Base-by-base conservation (phyloP, 441 rosid genomes). In the Populus hybrid region DNA sequence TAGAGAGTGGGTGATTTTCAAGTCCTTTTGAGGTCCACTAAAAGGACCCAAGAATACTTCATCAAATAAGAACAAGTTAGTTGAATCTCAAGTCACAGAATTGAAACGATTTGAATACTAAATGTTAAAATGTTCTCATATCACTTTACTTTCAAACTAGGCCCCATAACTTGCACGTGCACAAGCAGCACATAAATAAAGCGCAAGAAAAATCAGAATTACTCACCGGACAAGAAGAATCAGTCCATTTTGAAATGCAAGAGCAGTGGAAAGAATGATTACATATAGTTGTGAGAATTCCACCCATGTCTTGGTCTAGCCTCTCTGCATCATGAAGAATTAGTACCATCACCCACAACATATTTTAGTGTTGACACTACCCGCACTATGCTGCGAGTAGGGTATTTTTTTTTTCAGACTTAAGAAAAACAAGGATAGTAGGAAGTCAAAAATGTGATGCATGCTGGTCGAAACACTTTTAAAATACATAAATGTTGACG, bases 211-310 rank as follows among this genome's bases (percentile, higher is more conserved):
- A 77, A 61, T 34, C 16, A 66, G 70, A 85, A 75, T 73, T 72
- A 78, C 98, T 86, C 86, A 96, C 97, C 0, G 97, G 99, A 84
- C 99, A 96, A 83, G 97, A 96, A 75, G 99, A 96, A 88, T 96
- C 99, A 38, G 97, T 89, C 97, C 99, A 96, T 79, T 88, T 96
- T 76, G 97, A 94, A 77, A 96, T 94, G 82, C 97, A 96, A 50
- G 96, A 94, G 83, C 95, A 90, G 75, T 94, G 99, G 77, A 96
- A 96, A 78, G 99, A 92, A 88, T 94, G 99, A 86, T 96, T 96
- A 78, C 99, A 96, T 81, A 94, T 89, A 73, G 99, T 94, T 35
- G 98, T 94, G 76, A 96, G 95, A 84, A 90, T 96, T 84, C 99
- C 99, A 84, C 95, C 88, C 0, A 90, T 84, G 76, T 89, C 98